Evolutionary conservation across 495 filamentous ascomycete genomes (phyloP), one percentile per base, ranked within the genome.

Genomic region (Hypoxylon perforatum): DNA sequence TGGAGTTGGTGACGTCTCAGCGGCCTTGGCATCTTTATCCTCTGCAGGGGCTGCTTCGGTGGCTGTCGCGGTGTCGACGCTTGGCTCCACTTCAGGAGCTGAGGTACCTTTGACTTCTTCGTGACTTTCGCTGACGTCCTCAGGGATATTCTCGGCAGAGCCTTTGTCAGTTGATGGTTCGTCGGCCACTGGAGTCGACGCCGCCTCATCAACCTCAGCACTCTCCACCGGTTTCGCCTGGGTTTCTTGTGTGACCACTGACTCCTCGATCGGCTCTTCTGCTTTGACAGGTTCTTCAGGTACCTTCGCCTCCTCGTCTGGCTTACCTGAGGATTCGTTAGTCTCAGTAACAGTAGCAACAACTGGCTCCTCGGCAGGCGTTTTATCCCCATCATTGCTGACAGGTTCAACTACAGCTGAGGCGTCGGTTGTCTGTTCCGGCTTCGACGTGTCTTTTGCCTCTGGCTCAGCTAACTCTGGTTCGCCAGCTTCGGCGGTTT

Each of bases 181-280:
- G n/a, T 11, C 28, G 8, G 3, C 5, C 23, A 14, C 54, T 1
- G 28, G 21, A n/a, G 54, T 15, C 8, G 44, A n/a, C 14, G 33
- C 19, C 22, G 51, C 62, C 36, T 63, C 61, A 42, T 44, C 33
- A 1, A 33, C 42, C 18, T 66, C 58, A 30, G 21, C 11, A 12
- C 17, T 19, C 18, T 61, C 63, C 22, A 47, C 59, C 36, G 51
- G 45, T 33, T 54, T 47, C 42, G 47, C 10, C 22, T 67, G 39
- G 14, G 9, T 14, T 42, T 47, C 42, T 19, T 60, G 49, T 53
- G 22, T 22, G 6, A 30, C 49, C 15, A 5, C 49, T 17, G 35
- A 4, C 17, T 60, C 25, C 3, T 44, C 49, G 11, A 5, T 42
- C 12, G 35, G 5, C 17, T 60, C 25, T 2, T 44, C 49, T 10